Percentiles rank a stretch among this genome's conserved stretches.
Conservation (phyloP, 2,329 filamentous ascomycete species). For the Trichoderma sp. region DNA sequence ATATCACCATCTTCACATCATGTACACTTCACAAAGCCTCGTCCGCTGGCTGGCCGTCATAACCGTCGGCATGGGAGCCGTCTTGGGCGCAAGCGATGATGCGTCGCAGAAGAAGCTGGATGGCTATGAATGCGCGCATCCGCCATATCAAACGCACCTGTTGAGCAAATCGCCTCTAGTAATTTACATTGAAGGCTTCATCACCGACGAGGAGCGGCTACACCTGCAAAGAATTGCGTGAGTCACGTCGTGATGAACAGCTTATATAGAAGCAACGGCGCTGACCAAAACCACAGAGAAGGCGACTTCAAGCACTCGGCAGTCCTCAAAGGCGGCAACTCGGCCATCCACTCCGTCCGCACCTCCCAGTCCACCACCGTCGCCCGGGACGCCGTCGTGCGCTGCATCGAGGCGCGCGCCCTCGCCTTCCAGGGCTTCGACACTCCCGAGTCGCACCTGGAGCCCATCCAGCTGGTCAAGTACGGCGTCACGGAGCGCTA, state of each 20-base stretch:
- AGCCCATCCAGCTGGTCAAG: conserved; percentile 53
- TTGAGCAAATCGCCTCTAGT: conserved; percentile 53
- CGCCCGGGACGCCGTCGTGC: conserved; percentile 45
- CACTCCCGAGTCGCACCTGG: conserved; percentile 43
- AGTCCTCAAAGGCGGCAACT: conserved; percentile 41
- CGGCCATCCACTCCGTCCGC: conserved; percentile 44
- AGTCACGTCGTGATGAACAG: conserved; percentile 19
- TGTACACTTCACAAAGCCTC: conserved; percentile 10
- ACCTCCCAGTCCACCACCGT: conserved; percentile 52
- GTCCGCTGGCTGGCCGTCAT: conserved; percentile 21
- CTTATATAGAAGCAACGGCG: no score
- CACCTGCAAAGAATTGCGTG: conserved; percentile 50
- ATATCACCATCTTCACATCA: not conserved
- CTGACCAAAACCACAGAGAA: conserved; percentile 37
- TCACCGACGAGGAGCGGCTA: conserved; percentile 46
- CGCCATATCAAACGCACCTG: conserved; percentile 47
- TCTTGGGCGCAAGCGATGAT: conserved; percentile 8
- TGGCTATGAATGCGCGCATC: conserved; percentile 35
- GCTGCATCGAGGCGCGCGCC: conserved; percentile 52
- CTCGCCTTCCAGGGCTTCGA: conserved; percentile 50
- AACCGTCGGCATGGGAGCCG: conserved; percentile 3
- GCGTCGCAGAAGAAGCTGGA: conserved; percentile 21
- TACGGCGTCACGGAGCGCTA: conserved; percentile 50
- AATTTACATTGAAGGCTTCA: conserved; percentile 52
- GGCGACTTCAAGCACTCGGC: conserved; percentile 50